Base-by-base conservation (phyloP, 495 filamentous ascomycete species). In the Penicillium samsonianum region DNA sequence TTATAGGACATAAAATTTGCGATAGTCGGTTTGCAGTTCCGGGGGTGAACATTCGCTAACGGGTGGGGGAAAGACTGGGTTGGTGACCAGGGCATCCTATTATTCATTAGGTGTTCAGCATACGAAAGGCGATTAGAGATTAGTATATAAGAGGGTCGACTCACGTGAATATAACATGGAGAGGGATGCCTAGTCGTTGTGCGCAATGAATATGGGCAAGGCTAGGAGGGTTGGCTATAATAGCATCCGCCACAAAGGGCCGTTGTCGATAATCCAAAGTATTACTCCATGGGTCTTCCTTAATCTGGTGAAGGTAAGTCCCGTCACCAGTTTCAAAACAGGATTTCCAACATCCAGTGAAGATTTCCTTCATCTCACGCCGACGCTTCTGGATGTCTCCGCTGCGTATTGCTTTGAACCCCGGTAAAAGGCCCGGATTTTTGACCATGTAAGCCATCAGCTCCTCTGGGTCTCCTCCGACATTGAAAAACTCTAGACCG, bases 391-490 rank as follows among this genome's bases (percentile, higher is more conserved):
- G 78, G 33, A 93, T 82, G 48, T 90, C 90, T 7, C 90, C 90
- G 20, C 76, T 83, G 33, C 81, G 79, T 30, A 93, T 69, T 2
- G 85, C 80, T 37, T 84, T 78, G 23, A 92, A 72, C 4, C 82
- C 83, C 0, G 90, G 90, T 67, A 92, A 87, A 47, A 94, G 78
- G 2, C 88, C 87, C 8, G 89, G 87, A 67, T 94, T 90, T 65
- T 92, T 91, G 17, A 92, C 89, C 90, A 92, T 92, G 61, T 90
- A 92, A 0, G 87, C 83, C 90, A 94, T 94, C 22, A 94, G 79
- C 59, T 90, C 84, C 0, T 84, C 79, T 4, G 90, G 90, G 67
- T 92, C 87, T 22, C 90, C 90, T 5, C 90, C 89, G 30, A 92
- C 90, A 51, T 75, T 82, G 71, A 91, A 94, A 65, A 92, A 92